Conservation (phyloP, 345 rosid genomes). For the Camelina sativa region DNA sequence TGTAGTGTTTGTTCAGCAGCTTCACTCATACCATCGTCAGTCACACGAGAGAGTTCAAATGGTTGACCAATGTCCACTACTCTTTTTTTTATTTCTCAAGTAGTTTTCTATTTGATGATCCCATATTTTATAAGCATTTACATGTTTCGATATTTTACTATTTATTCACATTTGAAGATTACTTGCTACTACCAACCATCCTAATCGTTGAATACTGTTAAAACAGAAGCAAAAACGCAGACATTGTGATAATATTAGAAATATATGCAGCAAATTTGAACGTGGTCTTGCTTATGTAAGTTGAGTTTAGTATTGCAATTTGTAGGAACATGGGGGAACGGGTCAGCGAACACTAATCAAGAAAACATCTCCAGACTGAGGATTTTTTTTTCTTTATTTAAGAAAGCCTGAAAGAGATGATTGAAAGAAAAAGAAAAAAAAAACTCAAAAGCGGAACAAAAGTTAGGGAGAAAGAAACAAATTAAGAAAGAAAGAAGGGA, state of each 20-base stretch:
- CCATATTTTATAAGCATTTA: not conserved
- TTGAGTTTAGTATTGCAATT: not conserved
- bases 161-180: not conserved
- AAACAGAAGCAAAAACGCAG: not conserved
- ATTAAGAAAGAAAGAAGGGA: not conserved
- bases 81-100: not conserved
- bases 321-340: not conserved
- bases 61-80: constrained; percentile 3
- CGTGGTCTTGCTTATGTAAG: not conserved
- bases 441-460: not conserved
- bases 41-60: not conserved
- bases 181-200: not conserved
- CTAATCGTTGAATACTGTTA: not conserved
- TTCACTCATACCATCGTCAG: not conserved
- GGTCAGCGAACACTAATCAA: constrained; percentile 4
- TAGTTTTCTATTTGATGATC: not conserved
- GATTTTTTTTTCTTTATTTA: not conserved
- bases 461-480: not conserved
- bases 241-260: not conserved
- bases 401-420: not conserved
- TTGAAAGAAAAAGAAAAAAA: not conserved
- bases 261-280: not conserved
- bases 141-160: not conserved
- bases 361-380: not conserved
- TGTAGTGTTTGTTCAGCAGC: not conserved